Evolutionary conservation across 169 alveolate species (phyloP).

Genomic region (Eimeria sp.): DNA sequence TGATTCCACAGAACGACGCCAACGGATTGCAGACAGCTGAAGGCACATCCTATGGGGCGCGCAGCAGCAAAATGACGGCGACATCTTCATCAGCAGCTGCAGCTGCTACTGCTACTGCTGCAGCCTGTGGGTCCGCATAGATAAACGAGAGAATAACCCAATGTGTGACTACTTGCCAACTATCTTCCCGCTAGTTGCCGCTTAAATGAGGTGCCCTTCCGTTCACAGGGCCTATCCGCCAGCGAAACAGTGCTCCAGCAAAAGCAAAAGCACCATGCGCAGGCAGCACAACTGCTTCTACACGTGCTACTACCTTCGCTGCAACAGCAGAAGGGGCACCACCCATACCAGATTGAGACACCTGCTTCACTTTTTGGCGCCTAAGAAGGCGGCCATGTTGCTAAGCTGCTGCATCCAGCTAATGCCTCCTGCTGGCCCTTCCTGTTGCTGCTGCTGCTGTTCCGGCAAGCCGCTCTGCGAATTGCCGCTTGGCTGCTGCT

Average conservation of each 20-base stretch:
- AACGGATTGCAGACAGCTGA: not conserved
- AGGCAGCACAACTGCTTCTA: not conserved
- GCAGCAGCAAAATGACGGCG: not conserved
- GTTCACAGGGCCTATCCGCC: not conserved
- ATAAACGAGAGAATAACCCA: not conserved
- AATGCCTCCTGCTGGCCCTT: slow-evolving; percentile 40
- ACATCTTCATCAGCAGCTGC: not conserved
- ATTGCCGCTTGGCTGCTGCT: slow-evolving; percentile 47
- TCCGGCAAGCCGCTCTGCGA: slow-evolving; percentile 42
- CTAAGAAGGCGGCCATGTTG: slow-evolving; percentile 82
- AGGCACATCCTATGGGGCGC: not conserved
- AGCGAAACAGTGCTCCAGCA: not conserved
- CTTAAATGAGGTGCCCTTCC: not conserved
- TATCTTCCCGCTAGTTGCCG: not conserved
- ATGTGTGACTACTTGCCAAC: not conserved
- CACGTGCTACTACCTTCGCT: not conserved
- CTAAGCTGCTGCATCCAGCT: slow-evolving; percentile 84
- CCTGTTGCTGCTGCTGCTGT: slow-evolving; percentile 67
- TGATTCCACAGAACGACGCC: not conserved
- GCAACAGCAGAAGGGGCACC: slow-evolving; percentile 4
- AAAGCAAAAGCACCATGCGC: not conserved
- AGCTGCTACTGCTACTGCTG: not conserved
- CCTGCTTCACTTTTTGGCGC: slow-evolving; percentile 54
- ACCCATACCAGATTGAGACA: not conserved
- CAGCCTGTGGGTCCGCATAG: not conserved